Conservation (phyloP, 2,329 filamentous ascomycete species). For the Penicillium brevicompactum region DNA sequence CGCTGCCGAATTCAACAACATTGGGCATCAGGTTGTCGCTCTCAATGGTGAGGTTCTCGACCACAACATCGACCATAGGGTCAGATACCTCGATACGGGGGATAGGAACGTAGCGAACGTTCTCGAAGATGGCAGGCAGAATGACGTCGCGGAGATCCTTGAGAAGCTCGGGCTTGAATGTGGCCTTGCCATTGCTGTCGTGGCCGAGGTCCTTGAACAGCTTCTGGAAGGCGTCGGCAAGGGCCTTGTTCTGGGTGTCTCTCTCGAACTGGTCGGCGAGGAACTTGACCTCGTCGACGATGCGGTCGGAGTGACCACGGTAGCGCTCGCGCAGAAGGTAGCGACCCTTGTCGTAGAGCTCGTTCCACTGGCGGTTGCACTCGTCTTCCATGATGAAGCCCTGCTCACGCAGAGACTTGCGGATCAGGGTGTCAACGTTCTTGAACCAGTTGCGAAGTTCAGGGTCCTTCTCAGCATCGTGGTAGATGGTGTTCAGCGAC, state of each 20-base stretch:
- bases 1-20: constrained; percentile 79
- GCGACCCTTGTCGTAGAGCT: constrained; percentile 79
- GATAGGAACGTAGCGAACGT: constrained; percentile 84
- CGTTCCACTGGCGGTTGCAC: constrained; percentile 79
- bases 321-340: constrained; percentile 90
- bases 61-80: constrained; percentile 76
- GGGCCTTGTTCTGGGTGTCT: constrained; percentile 82
- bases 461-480: constrained; percentile 80
- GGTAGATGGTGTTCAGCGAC: constrained; percentile 81
- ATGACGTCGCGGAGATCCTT: constrained; percentile 89
- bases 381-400: constrained; percentile 85
- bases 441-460: constrained; percentile 92
- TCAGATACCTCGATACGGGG: constrained; percentile 94
- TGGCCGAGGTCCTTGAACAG: constrained; percentile 89
- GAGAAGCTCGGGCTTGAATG: constrained; percentile 89
- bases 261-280: constrained; percentile 84
- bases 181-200: constrained; percentile 78
- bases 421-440: constrained; percentile 73
- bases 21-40: constrained; percentile 97
- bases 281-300: constrained; percentile 90
- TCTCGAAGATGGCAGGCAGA: constrained; percentile 78
- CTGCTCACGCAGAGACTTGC: constrained; percentile 81
- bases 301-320: constrained; percentile 77
- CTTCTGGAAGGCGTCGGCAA: constrained; percentile 74
- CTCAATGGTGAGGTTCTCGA: constrained; percentile 94